Evolutionary conservation across 495 filamentous ascomycete species (phyloP), one percentile per base, ranked within the genome.

Genomic region (Pseudomonodictys pantanalensis): DNA sequence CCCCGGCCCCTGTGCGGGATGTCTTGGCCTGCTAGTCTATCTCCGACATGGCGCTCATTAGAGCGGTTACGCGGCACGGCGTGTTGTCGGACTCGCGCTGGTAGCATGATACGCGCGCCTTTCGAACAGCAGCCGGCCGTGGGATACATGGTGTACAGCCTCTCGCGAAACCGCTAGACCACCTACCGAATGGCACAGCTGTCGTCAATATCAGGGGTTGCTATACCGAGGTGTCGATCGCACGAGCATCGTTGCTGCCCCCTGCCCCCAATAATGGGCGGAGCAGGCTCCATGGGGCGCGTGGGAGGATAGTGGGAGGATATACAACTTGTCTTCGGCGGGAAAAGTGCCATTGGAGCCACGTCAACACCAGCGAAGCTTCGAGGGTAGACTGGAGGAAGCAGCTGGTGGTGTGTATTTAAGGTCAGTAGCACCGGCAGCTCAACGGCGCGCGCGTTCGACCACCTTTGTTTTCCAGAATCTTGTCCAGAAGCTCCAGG

Each of bases 21-120:
- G 47, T 23, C 25, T 33, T 24, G 11, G 51, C n/a, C 52, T 39
- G 45, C 51, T 46, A 44, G 43, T 56, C 33, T 33, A 62, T 35
- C 52, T 62, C 51, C 28, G 44, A 62, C 59, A 43, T 28, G 51
- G 15, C 35, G 59, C 22, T 33, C 52, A 62, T 56, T 56, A 56
- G 46, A 41, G 58, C 2, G 58, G 23, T 18, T 58, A 42, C 41
- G 18, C 41, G n/a, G 50, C 35, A 26, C 30, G 8, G 15, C 32
- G 30, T 24, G 5, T 5, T 11, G 22, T 10, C n/a, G n/a, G 7
- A 46, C 12, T 11, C 17, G 23, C 32, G n/a, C 22, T 10, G 32
- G 22, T 10, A 24, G 26, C 17, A 17, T 9, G 10, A 23, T 6
- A 20, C 12, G 3, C 10, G 30, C 22, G 17, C 20, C 33, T 4